Percentiles rank a stretch among this genome's conserved stretches.
Evolutionary conservation across 331 rosid species (phyloP).

Genomic region (Rhamnella rubrinervis): DNA sequence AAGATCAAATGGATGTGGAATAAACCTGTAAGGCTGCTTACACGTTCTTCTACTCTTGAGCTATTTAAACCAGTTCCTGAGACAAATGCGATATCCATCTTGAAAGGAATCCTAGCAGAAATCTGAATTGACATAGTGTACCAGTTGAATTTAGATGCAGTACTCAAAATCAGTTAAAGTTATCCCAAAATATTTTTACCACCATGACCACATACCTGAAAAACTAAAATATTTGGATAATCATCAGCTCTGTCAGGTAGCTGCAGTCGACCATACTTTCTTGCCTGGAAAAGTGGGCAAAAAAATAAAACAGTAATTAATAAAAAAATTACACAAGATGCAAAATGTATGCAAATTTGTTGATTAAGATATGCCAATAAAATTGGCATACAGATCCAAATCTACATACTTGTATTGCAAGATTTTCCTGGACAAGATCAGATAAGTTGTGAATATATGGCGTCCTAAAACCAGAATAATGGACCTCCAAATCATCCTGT

Average conservation of each 20-base stretch:
- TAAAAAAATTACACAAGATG: conserved; percentile 10
- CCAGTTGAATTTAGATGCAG: background rate
- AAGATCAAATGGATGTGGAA: conserved; percentile 21
- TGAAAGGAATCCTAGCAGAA: conserved; percentile 74
- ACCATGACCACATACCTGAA: conserved; percentile 62
- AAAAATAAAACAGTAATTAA: background rate
- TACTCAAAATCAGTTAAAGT: background rate
- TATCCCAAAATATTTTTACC: conserved; percentile 11
- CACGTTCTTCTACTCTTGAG: conserved; percentile 66
- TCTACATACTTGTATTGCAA: conserved; percentile 68
- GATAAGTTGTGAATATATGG: conserved; percentile 89
- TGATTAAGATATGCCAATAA: background rate
- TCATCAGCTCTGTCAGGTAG: conserved; percentile 70
- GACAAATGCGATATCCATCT: conserved; percentile 64
- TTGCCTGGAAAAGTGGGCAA: conserved; percentile 44
- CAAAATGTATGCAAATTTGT: background rate
- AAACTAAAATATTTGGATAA: conserved; percentile 72
- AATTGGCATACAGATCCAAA: conserved; percentile 11
- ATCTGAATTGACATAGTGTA: conserved; percentile 41
- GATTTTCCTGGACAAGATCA: conserved; percentile 76
- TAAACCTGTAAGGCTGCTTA: conserved; percentile 78
- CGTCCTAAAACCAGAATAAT: conserved; percentile 78
- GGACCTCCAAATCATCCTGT: conserved; percentile 81
- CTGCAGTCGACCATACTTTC: conserved; percentile 60
- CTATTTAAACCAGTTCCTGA: conserved; percentile 61